These are phyloP conservation scores for Solanum pimpinellifolium DNA, from an alignment of 257 asterid genomes.

Conservation along the genomic window DNA sequence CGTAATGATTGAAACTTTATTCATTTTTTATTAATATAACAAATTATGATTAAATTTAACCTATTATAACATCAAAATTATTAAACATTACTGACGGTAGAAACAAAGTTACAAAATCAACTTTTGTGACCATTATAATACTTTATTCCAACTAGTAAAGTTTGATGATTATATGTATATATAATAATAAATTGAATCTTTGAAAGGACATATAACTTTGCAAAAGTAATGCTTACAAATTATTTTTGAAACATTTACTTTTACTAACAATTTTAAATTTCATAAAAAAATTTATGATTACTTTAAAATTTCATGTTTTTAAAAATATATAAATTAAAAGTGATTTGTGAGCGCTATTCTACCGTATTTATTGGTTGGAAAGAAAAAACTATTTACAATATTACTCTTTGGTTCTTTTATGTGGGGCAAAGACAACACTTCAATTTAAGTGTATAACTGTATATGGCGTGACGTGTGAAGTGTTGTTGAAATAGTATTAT, in stretches of 20 bases:
- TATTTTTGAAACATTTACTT: background rate
- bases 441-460: background rate
- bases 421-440: background rate
- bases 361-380: background rate
- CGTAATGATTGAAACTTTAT: background rate
- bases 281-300: too few relatives aligned
- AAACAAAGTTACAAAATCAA: background rate
- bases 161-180: background rate
- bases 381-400: background rate
- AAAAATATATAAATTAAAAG: background rate
- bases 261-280: background rate
- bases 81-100: background rate
- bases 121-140: background rate
- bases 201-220: background rate
- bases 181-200: background rate
- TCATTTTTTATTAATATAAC: too few relatives aligned
- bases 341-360: rapidly evolving
- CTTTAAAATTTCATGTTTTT: background rate
- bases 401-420: background rate
- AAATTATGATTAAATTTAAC: background rate
- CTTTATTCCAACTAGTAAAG: background rate
- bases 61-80: too few relatives aligned
- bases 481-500: too few relatives aligned
- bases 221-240: background rate
- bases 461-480: background rate